Evolutionary conservation across 2,329 filamentous ascomycete genomes (phyloP).

Genomic region (Aureobasidium sp.): DNA sequence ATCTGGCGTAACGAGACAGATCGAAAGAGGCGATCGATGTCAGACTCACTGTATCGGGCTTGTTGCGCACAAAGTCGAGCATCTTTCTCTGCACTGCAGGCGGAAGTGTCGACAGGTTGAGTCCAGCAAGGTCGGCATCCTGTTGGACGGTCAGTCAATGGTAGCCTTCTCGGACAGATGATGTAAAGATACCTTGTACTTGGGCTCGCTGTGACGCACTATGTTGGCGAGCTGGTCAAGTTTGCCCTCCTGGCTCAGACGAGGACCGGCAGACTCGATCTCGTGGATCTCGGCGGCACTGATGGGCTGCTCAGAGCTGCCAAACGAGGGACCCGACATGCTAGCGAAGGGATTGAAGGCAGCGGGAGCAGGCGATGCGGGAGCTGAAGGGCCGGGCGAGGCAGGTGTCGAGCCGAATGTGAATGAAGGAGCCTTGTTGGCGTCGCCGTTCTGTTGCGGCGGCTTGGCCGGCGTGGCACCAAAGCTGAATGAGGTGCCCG

Average conservation of each 20-base stretch:
- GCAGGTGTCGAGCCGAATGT: conserved; percentile 7
- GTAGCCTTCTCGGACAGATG: not conserved
- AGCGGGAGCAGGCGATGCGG: not conserved
- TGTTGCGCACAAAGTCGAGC: conserved; percentile 16
- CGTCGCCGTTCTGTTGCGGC: not conserved
- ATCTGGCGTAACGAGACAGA: not conserved
- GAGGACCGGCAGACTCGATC: conserved; percentile 14
- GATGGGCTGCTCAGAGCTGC: not conserved
- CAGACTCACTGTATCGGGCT: conserved; percentile 4
- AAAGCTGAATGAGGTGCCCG: conserved; percentile 9
- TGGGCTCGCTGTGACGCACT: conserved; percentile 16
- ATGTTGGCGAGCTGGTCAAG: conserved; percentile 13
- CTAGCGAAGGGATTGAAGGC: not conserved
- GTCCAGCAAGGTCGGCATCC: conserved; percentile 4
- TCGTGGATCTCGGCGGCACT: conserved; percentile 17
- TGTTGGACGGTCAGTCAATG: not conserved
- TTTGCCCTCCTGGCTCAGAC: conserved; percentile 12
- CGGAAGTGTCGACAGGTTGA: not conserved
- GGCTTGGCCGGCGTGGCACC: conserved; percentile 3
- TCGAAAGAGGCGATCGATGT: not conserved
- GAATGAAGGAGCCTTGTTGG: conserved; percentile 9
- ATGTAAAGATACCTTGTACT: conserved; percentile 9
- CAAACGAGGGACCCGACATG: conserved; percentile 1
- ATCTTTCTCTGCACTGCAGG: conserved; percentile 15
- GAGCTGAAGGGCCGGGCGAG: not conserved